phyloP scores from a whole-genome alignment of 2,329 filamentous ascomycete species.

The Phialophora expanda region DNA sequence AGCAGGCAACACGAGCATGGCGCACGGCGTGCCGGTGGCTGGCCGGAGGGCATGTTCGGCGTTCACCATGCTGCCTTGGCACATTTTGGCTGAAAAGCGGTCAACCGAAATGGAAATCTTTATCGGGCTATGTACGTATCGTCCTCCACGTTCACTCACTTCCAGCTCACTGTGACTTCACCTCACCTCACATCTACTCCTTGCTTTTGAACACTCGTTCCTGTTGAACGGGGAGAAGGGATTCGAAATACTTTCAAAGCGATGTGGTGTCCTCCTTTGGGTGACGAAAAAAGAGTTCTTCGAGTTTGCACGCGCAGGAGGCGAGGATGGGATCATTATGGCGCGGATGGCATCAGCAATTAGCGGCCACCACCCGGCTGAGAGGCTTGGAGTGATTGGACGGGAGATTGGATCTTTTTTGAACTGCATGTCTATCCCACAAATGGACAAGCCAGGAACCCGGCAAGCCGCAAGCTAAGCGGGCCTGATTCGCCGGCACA shows the following conservation, averaged over 20 bases:
- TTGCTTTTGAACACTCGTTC: not conserved
- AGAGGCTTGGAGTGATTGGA: conserved; percentile 19
- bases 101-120: not conserved
- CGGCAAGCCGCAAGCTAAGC: conserved; percentile 1
- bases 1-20: not conserved
- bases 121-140: not conserved
- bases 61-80: not conserved
- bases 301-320: not conserved
- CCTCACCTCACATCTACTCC: not conserved
- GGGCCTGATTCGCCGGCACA: conserved; percentile 18
- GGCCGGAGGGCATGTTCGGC: not conserved
- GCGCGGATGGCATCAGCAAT: conserved; percentile 29
- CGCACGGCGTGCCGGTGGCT: not conserved
- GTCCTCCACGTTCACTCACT: not conserved
- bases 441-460: conserved; percentile 20
- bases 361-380: conserved; percentile 5
- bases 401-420: not conserved
- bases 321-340: conserved; percentile 26
- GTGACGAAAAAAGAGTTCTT: not conserved
- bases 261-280: not conserved
- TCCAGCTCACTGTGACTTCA: not conserved
- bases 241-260: not conserved
- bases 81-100: not conserved
- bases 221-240: not conserved
- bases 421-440: conserved; percentile 2